These are phyloP conservation scores for Trichophyton rubrum DNA, from an alignment of 2,329 filamentous ascomycete species.

Conservation along the genomic window DNA sequence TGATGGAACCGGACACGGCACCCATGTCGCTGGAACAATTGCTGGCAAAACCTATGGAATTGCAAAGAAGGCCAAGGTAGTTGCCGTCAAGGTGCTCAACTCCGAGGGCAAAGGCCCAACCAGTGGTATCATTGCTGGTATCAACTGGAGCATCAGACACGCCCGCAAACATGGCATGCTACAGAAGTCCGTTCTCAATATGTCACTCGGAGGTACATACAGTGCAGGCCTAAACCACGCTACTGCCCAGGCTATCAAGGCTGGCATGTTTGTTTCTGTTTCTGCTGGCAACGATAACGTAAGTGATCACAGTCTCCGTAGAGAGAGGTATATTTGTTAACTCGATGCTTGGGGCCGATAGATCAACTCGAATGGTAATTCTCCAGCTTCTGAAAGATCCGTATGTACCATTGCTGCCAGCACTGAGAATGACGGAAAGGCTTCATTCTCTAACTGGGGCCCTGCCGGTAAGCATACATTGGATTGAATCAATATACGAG, in stretches of 20 bases:
- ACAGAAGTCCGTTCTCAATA: constrained; percentile 23
- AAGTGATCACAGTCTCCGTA: constrained; percentile 1
- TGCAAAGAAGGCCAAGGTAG: constrained; percentile 26
- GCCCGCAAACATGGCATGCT: constrained; percentile 20
- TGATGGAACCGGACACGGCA: constrained; percentile 26
- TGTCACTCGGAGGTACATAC: constrained; percentile 25
- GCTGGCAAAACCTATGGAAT: constrained; percentile 25
- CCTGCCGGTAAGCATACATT: constrained; percentile 21
- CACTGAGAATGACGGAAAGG: constrained; percentile 21
- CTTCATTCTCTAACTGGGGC: constrained; percentile 31
- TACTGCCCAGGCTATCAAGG: constrained; percentile 23
- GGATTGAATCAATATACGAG: not conserved
- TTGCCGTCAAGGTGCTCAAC: constrained; percentile 41
- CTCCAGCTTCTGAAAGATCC: constrained; percentile 27
- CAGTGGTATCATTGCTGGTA: constrained; percentile 39
- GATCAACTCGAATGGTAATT: constrained; percentile 20
- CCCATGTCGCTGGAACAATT: constrained; percentile 28
- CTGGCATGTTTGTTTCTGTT: constrained; percentile 30
- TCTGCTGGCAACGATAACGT: constrained; percentile 29
- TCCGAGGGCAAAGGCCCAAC: constrained; percentile 32
- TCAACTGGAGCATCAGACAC: constrained; percentile 29
- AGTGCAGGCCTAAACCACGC: constrained; percentile 29
- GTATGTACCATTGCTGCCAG: constrained; percentile 34
- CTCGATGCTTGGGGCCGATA: not conserved
- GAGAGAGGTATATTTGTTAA: constrained; percentile 8